These are phyloP conservation scores for Bacidia rubella DNA, from an alignment of 495 filamentous ascomycete species.

Conservation along the genomic window DNA sequence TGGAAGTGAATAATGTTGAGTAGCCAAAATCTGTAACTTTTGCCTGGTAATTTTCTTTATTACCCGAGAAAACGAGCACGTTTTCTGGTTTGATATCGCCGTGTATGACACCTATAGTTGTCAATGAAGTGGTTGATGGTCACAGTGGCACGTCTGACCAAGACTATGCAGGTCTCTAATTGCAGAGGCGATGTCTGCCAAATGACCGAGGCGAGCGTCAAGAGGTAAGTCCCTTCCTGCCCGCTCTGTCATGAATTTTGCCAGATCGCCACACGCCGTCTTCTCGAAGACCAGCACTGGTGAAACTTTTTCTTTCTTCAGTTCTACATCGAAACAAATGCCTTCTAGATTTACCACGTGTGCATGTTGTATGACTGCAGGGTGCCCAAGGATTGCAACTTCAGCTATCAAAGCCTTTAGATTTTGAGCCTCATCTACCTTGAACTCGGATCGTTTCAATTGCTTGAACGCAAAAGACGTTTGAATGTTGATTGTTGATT, in stretches of 20 bases:
- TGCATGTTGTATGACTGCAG: conserved; percentile 6
- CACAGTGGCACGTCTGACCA: not conserved
- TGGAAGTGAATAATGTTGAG: conserved; percentile 2
- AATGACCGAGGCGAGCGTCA: conserved; percentile 7
- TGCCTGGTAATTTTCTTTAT: conserved; percentile 7
- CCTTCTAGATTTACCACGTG: conserved; percentile 14
- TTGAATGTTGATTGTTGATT: conserved; percentile 7
- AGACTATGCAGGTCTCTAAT: conserved; percentile 11
- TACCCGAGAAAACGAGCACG: conserved; percentile 19
- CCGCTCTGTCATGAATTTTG: conserved; percentile 7
- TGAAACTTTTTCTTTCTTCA: conserved; percentile 9
- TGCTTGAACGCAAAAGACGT: conserved; percentile 17
- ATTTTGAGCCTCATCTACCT: not conserved
- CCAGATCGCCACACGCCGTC: conserved; percentile 11
- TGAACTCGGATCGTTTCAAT: not conserved
- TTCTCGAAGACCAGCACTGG: conserved; percentile 18
- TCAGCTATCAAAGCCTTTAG: conserved; percentile 1
- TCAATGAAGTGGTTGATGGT: not conserved
- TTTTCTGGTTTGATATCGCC: conserved; percentile 26
- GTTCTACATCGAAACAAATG: conserved; percentile 14
- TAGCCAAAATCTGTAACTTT: conserved; percentile 26
- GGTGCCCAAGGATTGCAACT: not conserved
- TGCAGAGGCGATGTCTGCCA: conserved; percentile 9
- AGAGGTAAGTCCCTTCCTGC: conserved; percentile 5
- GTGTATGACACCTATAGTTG: conserved; percentile 19